These are phyloP conservation scores for Podospora sp. DNA, from an alignment of 495 filamentous ascomycete species.

Conservation along the genomic window DNA sequence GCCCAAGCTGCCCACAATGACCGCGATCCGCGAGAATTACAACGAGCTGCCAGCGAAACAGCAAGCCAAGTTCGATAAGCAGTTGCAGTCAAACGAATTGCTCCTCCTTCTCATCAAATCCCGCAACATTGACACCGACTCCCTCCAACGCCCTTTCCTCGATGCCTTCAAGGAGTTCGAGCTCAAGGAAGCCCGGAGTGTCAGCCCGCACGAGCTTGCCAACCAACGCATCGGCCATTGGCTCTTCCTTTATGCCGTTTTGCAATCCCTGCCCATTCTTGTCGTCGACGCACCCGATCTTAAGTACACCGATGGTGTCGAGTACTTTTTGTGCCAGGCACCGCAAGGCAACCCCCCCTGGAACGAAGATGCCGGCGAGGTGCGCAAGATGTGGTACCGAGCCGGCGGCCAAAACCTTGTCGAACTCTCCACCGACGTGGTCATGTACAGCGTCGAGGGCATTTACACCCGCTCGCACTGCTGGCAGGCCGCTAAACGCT, in stretches of 20 bases:
- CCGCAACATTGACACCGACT: conserved; percentile 70
- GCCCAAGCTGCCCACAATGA: conserved; percentile 72
- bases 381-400: conserved; percentile 76
- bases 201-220: conserved; percentile 68
- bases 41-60: conserved; percentile 67
- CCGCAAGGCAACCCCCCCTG: conserved; percentile 82
- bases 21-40: conserved; percentile 61
- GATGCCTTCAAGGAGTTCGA: conserved; percentile 83
- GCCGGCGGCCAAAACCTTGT: conserved; percentile 73
- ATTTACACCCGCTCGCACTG: conserved; percentile 90
- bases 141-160: conserved; percentile 66
- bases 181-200: conserved; percentile 69
- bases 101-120: conserved; percentile 69
- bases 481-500: conserved; percentile 81
- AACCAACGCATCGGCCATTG: conserved; percentile 85
- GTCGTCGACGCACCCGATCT: conserved; percentile 84
- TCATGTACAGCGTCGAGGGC: conserved; percentile 86
- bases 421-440: conserved; percentile 75
- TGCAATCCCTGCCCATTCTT: conserved; percentile 88
- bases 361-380: conserved; percentile 69
- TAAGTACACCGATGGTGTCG: conserved; percentile 75
- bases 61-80: conserved; percentile 64
- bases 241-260: conserved; percentile 90
- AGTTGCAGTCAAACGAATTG: conserved; percentile 78
- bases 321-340: conserved; percentile 96